Base-by-base conservation (phyloP, 805 yeast genomes). In the Danielia reshetovae region DNA sequence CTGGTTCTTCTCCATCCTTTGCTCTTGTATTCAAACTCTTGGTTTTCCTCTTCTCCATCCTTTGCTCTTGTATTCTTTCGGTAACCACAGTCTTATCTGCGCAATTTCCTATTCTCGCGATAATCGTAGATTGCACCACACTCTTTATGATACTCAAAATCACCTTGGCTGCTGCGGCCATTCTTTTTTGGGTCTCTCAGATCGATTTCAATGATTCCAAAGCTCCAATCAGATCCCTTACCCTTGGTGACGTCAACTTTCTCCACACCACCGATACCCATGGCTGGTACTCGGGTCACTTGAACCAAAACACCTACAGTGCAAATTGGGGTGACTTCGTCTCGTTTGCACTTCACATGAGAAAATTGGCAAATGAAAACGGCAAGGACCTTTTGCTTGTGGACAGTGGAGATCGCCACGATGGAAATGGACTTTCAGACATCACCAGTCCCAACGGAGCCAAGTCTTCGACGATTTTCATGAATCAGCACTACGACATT, bases 241-340 rank as follows among this genome's bases (percentile, higher is more conserved):
- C 35, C 10, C 16, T 45, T 11, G 29, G 89, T 0, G 75, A 80
- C 36, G 38, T 93, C 30, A 90, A 93, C 61, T 85, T 93, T 48
- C 51, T 90, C 17, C 97, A 90, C 52, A 89, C 97, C 1, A 93
- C 98, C 0, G 98, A 93, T 51, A 90, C 97, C 2, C 98, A 93
- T 57, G 97, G 93, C 1, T 93, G 98, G 98, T 76, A 83, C 43
- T 79, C 90, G 4, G 97, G 97, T 0, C 98, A 90, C 62, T 49
- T 77, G 25, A 79, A 80, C 45, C 97, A 89, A 56, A 68, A 73
- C 18, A 77, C 75, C 38, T 90, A 80, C 56, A 73, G 81, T 24
- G 93, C 85, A 4, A 85, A 89, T 55, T 90, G 96, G 96, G 97
- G 97, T 7, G 95, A 90, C 51, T 85, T 83, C 40, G 53, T 84